Conservation (phyloP, 352 stramenopile genomes). For the Elongisporangium anandrum region DNA sequence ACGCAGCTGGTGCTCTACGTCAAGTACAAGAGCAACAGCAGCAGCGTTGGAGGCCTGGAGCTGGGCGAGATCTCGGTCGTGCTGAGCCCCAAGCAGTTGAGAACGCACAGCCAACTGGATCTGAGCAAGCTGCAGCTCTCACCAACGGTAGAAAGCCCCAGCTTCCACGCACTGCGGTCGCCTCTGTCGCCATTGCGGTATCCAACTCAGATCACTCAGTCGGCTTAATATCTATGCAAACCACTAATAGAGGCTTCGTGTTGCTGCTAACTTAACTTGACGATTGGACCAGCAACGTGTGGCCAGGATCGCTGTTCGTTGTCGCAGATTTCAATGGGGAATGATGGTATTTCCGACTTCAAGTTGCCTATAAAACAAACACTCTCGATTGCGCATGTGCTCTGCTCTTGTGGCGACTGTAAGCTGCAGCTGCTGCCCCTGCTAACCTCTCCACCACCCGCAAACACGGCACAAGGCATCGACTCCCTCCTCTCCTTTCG, state of each 20-base stretch:
- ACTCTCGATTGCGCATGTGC: no score
- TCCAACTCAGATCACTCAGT: neutral
- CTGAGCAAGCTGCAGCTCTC: neutral
- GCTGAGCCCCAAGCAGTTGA: neutral
- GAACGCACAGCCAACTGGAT: neutral
- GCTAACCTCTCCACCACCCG: neutral
- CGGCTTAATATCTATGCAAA: neutral
- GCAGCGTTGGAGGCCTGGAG: neutral
- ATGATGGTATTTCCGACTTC: neutral
- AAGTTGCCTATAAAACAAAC: neutral
- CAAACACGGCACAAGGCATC: neutral
- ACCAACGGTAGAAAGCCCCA: constrained; percentile 3
- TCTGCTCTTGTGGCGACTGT: no score
- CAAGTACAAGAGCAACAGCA: constrained; percentile 7
- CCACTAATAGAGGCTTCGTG: no score
- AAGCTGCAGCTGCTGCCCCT: no score
- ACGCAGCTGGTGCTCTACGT: constrained; percentile 34
- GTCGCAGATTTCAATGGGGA: neutral
- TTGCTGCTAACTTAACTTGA: no score
- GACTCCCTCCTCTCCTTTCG: neutral
- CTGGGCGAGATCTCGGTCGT: neutral
- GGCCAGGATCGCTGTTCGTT: neutral
- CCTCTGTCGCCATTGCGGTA: constrained; percentile 6
- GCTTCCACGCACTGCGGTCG: constrained; percentile 20
- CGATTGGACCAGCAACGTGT: neutral